Evolutionary conservation across 1,139 yeast genomes (phyloP).

Genomic region (Meyerozyma athensensis): DNA sequence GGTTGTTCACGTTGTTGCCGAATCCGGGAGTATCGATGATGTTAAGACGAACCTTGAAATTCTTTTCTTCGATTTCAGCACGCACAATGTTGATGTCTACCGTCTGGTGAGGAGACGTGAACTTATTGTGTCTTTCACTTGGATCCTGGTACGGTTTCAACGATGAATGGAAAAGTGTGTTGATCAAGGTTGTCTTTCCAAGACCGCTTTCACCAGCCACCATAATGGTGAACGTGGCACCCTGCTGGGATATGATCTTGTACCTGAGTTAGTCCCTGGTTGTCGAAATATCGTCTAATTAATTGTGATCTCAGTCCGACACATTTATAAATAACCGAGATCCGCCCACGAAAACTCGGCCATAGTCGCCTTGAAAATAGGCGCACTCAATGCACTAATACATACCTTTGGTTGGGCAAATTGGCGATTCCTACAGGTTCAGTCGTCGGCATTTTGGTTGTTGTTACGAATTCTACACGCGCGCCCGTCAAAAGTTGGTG

Average conservation of each 20-base stretch:
- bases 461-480: background rate
- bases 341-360: background rate
- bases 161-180: conserved; percentile 79
- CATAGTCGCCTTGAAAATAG: background rate
- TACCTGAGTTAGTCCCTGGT: conserved; percentile 42
- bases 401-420: conserved; percentile 87
- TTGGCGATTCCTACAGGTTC: conserved; percentile 81
- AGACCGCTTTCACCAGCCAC: conserved; percentile 94
- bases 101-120: conserved; percentile 66
- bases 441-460: conserved; percentile 13
- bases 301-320: no score
- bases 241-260: conserved; percentile 83
- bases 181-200: conserved; percentile 91
- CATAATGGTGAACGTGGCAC: conserved; percentile 89
- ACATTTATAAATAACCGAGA: background rate
- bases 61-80: conserved; percentile 90
- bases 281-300: background rate
- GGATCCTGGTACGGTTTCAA: conserved; percentile 64
- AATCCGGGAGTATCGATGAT: conserved; percentile 97
- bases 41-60: conserved; percentile 78
- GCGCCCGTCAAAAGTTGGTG: background rate
- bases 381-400: conserved; percentile 9
- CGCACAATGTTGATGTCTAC: conserved; percentile 88
- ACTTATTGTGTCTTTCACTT: conserved; percentile 61
- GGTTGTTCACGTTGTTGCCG: conserved; percentile 93